These are phyloP conservation scores for Exophiala dermatitidis DNA, from an alignment of 2,329 filamentous ascomycete genomes.

Conservation along the genomic window DNA sequence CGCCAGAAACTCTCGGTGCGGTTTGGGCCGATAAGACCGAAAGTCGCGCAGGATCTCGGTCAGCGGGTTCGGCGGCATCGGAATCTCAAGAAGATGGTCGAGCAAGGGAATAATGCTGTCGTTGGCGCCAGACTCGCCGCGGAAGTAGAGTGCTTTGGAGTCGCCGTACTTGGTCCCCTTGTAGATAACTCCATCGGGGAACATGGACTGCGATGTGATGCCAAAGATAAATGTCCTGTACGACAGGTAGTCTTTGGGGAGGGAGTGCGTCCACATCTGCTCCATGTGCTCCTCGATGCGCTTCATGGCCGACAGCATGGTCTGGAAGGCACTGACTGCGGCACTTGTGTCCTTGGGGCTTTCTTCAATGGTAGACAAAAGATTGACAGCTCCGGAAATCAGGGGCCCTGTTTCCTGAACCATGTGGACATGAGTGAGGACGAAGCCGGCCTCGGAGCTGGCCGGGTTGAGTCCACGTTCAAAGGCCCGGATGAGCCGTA, in stretches of 20 bases:
- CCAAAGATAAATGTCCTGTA: constrained; percentile 98
- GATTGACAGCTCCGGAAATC: constrained; percentile 62
- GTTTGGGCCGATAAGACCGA: constrained; percentile 77
- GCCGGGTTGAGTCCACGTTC: constrained; percentile 78
- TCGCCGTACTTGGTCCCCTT: constrained; percentile 62
- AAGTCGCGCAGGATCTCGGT: constrained; percentile 86
- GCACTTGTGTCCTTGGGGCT: constrained; percentile 2
- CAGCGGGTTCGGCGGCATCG: constrained; percentile 82
- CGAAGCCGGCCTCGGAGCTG: constrained; percentile 89
- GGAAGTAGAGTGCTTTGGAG: constrained; percentile 66
- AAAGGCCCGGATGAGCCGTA: constrained; percentile 83
- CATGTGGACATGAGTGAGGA: constrained; percentile 95
- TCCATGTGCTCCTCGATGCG: constrained; percentile 78
- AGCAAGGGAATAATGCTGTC: constrained; percentile 89
- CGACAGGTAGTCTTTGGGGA: constrained; percentile 73
- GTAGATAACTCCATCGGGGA: constrained; percentile 84
- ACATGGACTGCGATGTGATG: constrained; percentile 89
- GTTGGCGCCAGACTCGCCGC: constrained; percentile 88
- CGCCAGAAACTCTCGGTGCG: constrained; percentile 77
- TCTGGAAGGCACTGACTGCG: constrained; percentile 45
- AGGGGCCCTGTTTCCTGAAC: constrained; percentile 75
- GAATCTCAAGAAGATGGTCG: constrained; percentile 77
- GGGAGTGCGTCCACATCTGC: constrained; percentile 85
- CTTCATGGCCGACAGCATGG: constrained; percentile 56
- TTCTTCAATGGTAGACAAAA: constrained; percentile 51